These are phyloP conservation scores for Rhinocladiella similis DNA, from an alignment of 2,329 filamentous ascomycete genomes.

Conservation along the genomic window DNA sequence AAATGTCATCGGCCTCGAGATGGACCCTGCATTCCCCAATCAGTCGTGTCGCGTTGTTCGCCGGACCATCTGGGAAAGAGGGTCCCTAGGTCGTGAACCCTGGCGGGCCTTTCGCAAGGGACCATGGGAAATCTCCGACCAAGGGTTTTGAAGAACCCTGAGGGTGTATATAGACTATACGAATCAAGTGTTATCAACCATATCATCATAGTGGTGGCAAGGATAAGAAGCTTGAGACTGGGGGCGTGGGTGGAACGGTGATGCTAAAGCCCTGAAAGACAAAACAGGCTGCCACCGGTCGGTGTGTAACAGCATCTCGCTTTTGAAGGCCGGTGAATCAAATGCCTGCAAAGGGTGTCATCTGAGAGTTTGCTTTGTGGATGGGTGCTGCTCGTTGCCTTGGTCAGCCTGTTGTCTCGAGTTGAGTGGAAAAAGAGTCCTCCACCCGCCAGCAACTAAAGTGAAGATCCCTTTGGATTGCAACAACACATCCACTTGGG, in stretches of 20 bases:
- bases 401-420: neutral
- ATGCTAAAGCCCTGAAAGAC: no score
- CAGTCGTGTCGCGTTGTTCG: neutral
- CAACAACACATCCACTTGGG: neutral
- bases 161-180: no score
- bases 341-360: no score
- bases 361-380: no score
- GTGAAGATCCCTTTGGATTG: neutral
- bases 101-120: neutral
- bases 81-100: neutral
- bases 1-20: neutral
- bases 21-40: neutral
- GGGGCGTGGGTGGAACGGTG: neutral
- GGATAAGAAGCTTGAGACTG: neutral
- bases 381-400: neutral
- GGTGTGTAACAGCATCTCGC: no score
- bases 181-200: no score
- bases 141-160: no score
- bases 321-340: no score
- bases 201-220: constrained; percentile 1
- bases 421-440: neutral
- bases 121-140: neutral
- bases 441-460: neutral
- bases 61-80: neutral
- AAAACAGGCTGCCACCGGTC: no score